Evolutionary conservation across 2,329 filamentous ascomycete species (phyloP).

Genomic region (Arthroderma sp.): DNA sequence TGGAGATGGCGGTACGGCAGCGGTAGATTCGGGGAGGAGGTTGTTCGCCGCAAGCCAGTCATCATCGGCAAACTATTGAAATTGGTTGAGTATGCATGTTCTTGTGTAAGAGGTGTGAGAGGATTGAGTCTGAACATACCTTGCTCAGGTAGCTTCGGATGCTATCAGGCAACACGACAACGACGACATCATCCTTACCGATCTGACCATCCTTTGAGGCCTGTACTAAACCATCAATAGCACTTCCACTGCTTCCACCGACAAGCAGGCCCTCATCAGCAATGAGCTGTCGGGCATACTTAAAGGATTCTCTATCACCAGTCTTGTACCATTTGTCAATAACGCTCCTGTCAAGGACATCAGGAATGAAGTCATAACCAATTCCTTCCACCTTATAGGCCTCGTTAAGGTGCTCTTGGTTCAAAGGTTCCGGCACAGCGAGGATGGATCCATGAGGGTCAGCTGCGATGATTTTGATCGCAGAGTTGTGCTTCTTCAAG

Average conservation of each 20-base stretch:
- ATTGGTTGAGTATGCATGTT: not conserved
- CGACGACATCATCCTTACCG: conserved; percentile 71
- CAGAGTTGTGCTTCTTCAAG: conserved; percentile 70
- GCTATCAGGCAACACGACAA: conserved; percentile 86
- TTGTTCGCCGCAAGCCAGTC: conserved; percentile 98
- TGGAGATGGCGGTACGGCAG: conserved; percentile 24
- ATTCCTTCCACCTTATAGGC: conserved; percentile 98
- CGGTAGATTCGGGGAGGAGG: conserved; percentile 55
- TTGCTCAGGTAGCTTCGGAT: conserved; percentile 96
- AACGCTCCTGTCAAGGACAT: conserved; percentile 67
- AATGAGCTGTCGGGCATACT: conserved; percentile 79
- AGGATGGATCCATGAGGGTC: conserved; percentile 89
- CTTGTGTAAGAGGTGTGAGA: not conserved
- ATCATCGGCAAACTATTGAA: conserved; percentile 70
- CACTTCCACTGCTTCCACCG: conserved; percentile 85
- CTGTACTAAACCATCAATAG: conserved; percentile 67
- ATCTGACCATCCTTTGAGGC: conserved; percentile 67
- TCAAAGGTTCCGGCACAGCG: conserved; percentile 66
- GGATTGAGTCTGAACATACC: conserved; percentile 24
- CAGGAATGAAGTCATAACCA: conserved; percentile 94
- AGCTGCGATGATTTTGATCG: conserved; percentile 80
- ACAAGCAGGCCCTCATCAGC: conserved; percentile 88
- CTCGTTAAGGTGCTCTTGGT: conserved; percentile 67
- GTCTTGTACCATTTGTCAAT: conserved; percentile 99
- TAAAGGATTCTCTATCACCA: conserved; percentile 80